Evolutionary conservation across 257 asterid species (phyloP), one percentile per base, ranked within the genome.

Genomic region (Orobanche coerulescens): DNA sequence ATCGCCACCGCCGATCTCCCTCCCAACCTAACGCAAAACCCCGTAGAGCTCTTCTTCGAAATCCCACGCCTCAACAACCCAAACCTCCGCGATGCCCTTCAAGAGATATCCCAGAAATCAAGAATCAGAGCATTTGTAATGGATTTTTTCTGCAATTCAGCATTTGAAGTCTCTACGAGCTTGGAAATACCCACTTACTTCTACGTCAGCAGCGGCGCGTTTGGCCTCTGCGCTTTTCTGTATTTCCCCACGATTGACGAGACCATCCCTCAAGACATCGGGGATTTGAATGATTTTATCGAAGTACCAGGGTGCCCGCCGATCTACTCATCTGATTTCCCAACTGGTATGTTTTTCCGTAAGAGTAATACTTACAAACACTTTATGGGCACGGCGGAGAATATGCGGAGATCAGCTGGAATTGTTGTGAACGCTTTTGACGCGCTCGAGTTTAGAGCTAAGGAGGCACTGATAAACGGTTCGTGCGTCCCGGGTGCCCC

Each of bases 111-210:
- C 11, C 52, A 52, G 43, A 67, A 40, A 13, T 46, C 75, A 0
- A 58, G 7, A 9, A 65, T 75, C 66, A 34, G n/a, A 33, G 84
- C 81, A 1, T 34, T 79, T 10, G 62, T 79, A 2, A 58, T 79
- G 13, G 84, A 79, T 39, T 66, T 72, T 62, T 72, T 79, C 60
- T 75, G 81, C 62, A 69, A 69, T 4, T 2, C 84, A 8, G 72
- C 81, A 0, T 59, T 47, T 5, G 73, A 75, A 0, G 79, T 69
- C 7, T 66, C 84, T 0, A 61, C 71, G 0, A 37, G 47, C 44
- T 64, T 78, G 49, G 3, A 48, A 4, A 57, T 78, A 3, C 78
- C 84, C 18, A 72, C 84, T 9, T 75, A 61, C 65, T 75, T 42
- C 74, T 34, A 65, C 58, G 1, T 31, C 61, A 65, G 68, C 70